These are phyloP conservation scores for Tulasnella sp. DNA, from an alignment of 768 basidiomycete genomes.

Conservation along the genomic window DNA sequence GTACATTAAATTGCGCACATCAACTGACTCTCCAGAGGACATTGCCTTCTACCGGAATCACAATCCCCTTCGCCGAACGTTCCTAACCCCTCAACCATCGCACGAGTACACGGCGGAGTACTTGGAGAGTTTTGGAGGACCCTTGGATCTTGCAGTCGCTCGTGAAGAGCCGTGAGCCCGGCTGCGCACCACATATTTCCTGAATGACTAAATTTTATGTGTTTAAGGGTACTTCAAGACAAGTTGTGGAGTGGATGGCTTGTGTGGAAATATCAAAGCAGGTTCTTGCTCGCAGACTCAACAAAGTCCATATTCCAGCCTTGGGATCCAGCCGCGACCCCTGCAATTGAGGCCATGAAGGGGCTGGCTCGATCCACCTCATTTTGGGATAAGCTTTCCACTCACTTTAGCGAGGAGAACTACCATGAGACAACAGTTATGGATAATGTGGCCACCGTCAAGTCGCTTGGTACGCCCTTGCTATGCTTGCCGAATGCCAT, in stretches of 20 bases:
- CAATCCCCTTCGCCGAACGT: conserved; percentile 61
- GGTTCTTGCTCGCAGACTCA: conserved; percentile 50
- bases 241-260: conserved; percentile 63
- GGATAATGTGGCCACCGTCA: conserved; percentile 68
- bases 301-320: conserved; percentile 52
- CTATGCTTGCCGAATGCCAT: background rate
- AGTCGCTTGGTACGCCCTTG: conserved; percentile 61
- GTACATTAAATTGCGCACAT: conserved; percentile 77
- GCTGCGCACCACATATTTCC: background rate
- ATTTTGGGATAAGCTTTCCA: conserved; percentile 68
- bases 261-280: conserved; percentile 51
- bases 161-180: conserved; percentile 48
- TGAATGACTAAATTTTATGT: conserved; percentile 12
- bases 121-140: conserved; percentile 53
- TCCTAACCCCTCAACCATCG: conserved; percentile 50
- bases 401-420: conserved; percentile 75
- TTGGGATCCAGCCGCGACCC: conserved; percentile 56
- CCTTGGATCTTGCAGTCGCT: conserved; percentile 43
- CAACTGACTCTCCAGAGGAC: conserved; percentile 53
- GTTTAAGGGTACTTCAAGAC: conserved; percentile 54
- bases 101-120: conserved; percentile 54
- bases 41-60: conserved; percentile 58
- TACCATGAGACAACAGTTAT: conserved; percentile 59
- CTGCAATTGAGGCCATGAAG: conserved; percentile 51
- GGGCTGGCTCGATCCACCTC: conserved; percentile 46